Evolutionary conservation across 2,329 filamentous ascomycete species (phyloP).

Genomic region (Davidsoniella eucalypti): DNA sequence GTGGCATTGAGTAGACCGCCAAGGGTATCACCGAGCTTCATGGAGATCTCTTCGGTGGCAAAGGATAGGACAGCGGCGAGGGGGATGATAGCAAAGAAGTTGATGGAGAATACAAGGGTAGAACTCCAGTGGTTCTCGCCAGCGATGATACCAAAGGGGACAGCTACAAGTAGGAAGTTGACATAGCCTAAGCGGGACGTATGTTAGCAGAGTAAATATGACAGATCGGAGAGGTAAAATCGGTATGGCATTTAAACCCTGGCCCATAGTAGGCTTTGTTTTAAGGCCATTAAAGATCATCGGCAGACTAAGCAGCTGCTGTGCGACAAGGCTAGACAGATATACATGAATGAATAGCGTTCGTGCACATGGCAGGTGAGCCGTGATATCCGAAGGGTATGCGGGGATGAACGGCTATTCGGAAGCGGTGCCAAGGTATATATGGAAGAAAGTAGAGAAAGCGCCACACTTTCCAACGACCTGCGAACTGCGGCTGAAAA

Average conservation of each 20-base stretch:
- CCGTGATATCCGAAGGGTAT: neutral
- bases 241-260: neutral
- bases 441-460: neutral
- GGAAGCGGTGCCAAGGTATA: neutral
- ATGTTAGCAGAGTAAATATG: neutral
- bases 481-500: constrained; percentile 4
- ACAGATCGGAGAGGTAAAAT: neutral
- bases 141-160: constrained; percentile 55
- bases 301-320: neutral
- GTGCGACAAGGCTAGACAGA: no score
- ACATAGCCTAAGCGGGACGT: constrained; percentile 30
- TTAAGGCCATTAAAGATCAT: neutral
- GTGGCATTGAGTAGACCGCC: constrained; percentile 62
- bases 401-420: no score
- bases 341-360: no score
- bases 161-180: constrained; percentile 58
- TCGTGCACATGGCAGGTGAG: neutral
- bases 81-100: constrained; percentile 68
- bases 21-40: constrained; percentile 55
- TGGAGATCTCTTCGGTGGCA: constrained; percentile 61
- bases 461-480: constrained; percentile 5
- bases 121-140: constrained; percentile 46
- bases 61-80: constrained; percentile 59
- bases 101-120: constrained; percentile 54
- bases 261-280: neutral